These are phyloP conservation scores for Lomentospora prolificans DNA, from an alignment of 2,329 filamentous ascomycete species.

Conservation along the genomic window DNA sequence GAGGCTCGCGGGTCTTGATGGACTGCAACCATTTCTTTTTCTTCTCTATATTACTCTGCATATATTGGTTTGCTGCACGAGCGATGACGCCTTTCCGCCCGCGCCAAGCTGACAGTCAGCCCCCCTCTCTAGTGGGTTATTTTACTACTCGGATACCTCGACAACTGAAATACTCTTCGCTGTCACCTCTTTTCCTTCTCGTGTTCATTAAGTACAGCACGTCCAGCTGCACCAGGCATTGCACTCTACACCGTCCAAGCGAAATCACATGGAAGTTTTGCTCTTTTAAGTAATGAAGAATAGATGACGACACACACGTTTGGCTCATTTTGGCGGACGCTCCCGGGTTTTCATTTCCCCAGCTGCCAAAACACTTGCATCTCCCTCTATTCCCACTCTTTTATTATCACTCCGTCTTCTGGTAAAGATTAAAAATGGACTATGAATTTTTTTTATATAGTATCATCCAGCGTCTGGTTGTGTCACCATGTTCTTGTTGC, in stretches of 20 bases:
- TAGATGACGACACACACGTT: not conserved
- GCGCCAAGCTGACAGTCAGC: not conserved
- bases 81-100: not conserved
- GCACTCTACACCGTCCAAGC: not conserved
- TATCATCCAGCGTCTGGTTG: not conserved
- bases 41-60: not conserved
- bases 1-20: not conserved
- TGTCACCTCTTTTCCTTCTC: not conserved
- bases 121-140: not conserved
- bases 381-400: not conserved
- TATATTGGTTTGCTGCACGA: not conserved
- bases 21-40: not conserved
- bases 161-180: no score
- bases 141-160: no score
- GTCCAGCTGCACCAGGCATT: not conserved
- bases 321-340: not conserved
- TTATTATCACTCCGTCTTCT: not conserved
- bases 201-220: not conserved
- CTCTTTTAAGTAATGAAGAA: not conserved
- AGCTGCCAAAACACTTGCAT: not conserved
- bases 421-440: not conserved
- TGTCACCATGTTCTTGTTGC: not conserved
- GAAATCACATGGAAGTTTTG: conserved; percentile 1
- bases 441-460: not conserved
- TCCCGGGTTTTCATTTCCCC: not conserved